Evolutionary conservation across 345 rosid species (phyloP).

Genomic region (Toxicodendron radicans): DNA sequence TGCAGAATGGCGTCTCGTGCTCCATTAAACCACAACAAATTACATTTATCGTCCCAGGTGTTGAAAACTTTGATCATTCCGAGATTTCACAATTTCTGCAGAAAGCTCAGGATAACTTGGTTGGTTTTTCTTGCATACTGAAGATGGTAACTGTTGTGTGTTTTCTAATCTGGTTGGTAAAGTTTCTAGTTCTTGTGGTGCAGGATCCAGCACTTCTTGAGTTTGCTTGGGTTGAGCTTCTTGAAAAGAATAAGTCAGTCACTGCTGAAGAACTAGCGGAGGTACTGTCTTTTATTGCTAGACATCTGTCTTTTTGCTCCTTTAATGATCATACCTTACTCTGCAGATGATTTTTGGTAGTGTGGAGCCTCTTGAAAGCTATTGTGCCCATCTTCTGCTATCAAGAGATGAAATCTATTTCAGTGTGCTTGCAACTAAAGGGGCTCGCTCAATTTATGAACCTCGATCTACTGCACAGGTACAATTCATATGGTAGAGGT

Average conservation of each 20-base stretch:
- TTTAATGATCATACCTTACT: slow-evolving; percentile 36
- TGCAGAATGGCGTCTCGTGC: slow-evolving; percentile 72
- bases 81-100: slow-evolving; percentile 61
- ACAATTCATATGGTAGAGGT: not conserved
- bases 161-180: slow-evolving; percentile 5
- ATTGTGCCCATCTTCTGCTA: slow-evolving; percentile 87
- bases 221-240: slow-evolving; percentile 96
- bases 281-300: slow-evolving; percentile 43
- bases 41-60: slow-evolving; percentile 80
- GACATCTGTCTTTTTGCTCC: slow-evolving; percentile 9
- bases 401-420: slow-evolving; percentile 87
- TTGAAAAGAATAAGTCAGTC: slow-evolving; percentile 79
- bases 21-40: slow-evolving; percentile 90
- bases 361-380: slow-evolving; percentile 81
- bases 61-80: slow-evolving; percentile 66
- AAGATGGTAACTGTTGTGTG: not conserved
- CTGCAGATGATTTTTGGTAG: slow-evolving; percentile 86
- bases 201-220: slow-evolving; percentile 86
- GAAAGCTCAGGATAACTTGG: slow-evolving; percentile 79
- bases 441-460: slow-evolving; percentile 60
- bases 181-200: slow-evolving; percentile 18
- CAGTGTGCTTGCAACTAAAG: slow-evolving; percentile 63
- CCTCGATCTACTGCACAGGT: slow-evolving; percentile 85
- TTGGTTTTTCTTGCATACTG: slow-evolving; percentile 37
- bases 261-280: slow-evolving; percentile 87